phyloP scores from a whole-genome alignment of 148 eudicot species.

The Rhododendron henanense region DNA sequence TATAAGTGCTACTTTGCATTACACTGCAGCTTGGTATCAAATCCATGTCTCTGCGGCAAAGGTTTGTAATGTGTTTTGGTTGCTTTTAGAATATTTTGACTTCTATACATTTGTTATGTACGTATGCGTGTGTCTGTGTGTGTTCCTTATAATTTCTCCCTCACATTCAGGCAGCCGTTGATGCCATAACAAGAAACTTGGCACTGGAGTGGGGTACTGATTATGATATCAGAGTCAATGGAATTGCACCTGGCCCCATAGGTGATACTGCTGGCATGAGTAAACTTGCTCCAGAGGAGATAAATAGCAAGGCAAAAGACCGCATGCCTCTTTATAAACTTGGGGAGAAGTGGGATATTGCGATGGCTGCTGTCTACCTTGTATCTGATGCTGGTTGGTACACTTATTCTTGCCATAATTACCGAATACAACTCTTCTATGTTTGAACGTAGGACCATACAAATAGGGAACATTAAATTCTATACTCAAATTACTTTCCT shows the following conservation, averaged over 20 bases:
- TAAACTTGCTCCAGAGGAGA: constrained; percentile 81
- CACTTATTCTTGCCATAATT: neutral
- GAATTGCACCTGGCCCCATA: constrained; percentile 96
- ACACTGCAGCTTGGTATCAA: constrained; percentile 95
- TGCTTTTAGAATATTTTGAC: neutral
- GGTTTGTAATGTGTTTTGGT: constrained; percentile 37
- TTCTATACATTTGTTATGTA: neutral
- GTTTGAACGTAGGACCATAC: neutral
- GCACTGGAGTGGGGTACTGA: constrained; percentile 99
- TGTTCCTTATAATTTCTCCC: neutral
- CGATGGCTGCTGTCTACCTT: constrained; percentile 90
- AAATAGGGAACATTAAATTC: neutral
- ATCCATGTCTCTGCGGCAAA: constrained; percentile 97
- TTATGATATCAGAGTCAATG: constrained; percentile 89
- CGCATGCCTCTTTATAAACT: constrained; percentile 68
- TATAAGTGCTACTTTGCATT: constrained; percentile 96
- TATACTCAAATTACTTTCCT: neutral
- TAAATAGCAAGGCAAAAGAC: constrained; percentile 44
- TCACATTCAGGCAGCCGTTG: constrained; percentile 74
- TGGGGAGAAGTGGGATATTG: constrained; percentile 97
- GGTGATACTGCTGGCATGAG: constrained; percentile 86
- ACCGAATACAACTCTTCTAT: neutral
- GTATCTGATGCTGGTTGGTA: constrained; percentile 82
- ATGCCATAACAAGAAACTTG: constrained; percentile 85
- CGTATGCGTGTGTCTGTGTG: no score